phyloP scores from a whole-genome alignment of 306 rosid species.

The Styphnolobium japonicum region DNA sequence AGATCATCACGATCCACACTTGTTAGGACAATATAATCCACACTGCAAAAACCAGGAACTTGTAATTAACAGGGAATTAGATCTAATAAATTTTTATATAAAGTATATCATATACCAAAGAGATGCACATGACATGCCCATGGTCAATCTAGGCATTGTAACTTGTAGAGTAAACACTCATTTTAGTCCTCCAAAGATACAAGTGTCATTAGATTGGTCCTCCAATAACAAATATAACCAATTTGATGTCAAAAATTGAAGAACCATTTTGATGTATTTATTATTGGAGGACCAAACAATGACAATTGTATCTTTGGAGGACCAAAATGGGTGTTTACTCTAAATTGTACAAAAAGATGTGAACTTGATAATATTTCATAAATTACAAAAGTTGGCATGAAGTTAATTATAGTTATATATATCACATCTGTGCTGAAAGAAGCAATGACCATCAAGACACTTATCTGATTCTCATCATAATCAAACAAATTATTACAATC shows the following conservation, averaged over 20 bases:
- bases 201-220: too few species aligned
- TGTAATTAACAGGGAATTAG: neutral
- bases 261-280: too few species aligned
- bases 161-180: too few species aligned
- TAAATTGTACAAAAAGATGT: too few species aligned
- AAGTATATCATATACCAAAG: neutral
- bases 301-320: too few species aligned
- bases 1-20: slow-evolving; percentile 98
- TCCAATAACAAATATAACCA: too few species aligned
- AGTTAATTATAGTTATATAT: neutral
- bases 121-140: neutral
- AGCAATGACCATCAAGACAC: neutral
- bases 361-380: neutral
- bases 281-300: too few species aligned
- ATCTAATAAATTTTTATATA: neutral
- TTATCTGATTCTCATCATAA: neutral
- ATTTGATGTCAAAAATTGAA: too few species aligned
- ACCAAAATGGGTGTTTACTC: too few species aligned
- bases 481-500: neutral
- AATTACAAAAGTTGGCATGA: neutral
- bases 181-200: too few species aligned
- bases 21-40: slow-evolving; percentile 84
- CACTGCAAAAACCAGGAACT: slow-evolving; percentile 41
- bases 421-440: neutral
- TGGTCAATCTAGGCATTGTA: neutral